Conservation (phyloP, 2,329 filamentous ascomycete genomes). For the Penicillium fuscoglaucum region DNA sequence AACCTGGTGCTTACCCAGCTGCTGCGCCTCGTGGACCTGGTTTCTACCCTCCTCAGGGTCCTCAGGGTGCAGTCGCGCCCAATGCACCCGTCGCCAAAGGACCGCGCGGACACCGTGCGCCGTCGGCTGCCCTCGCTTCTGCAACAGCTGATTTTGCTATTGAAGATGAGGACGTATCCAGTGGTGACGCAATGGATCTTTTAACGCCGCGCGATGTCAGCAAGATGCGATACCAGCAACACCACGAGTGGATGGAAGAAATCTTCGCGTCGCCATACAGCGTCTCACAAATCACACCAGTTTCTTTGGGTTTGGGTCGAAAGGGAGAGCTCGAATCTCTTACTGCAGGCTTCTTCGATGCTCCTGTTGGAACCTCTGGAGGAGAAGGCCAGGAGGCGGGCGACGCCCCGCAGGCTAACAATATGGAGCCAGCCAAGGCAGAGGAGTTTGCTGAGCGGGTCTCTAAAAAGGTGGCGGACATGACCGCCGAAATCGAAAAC, state of each 20-base stretch:
- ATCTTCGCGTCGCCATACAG: conserved; percentile 87
- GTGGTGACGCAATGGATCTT: conserved; percentile 86
- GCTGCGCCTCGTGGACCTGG: conserved; percentile 40
- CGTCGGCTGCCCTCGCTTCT: conserved; percentile 38
- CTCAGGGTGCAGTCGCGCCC: conserved; percentile 29
- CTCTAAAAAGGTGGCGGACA: conserved; percentile 67
- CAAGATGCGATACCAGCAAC: conserved; percentile 81
- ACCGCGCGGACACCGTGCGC: conserved; percentile 47
- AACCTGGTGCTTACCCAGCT: conserved; percentile 44
- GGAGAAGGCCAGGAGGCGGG: conserved; percentile 33
- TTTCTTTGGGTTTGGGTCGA: conserved; percentile 81
- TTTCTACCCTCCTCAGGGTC: conserved; percentile 35
- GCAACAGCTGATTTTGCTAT: conserved; percentile 53
- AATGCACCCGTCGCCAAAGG: conserved; percentile 32
- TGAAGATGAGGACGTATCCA: conserved; percentile 85
- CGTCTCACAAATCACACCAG: conserved; percentile 78
- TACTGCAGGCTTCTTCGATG: conserved; percentile 82
- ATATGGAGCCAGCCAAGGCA: conserved; percentile 72
- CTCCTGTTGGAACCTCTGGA: conserved; percentile 43
- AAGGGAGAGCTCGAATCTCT: conserved; percentile 78
- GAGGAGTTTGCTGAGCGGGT: conserved; percentile 82
- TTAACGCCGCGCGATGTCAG: conserved; percentile 89
- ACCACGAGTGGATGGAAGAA: conserved; percentile 99
- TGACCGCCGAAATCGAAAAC: conserved; percentile 77
- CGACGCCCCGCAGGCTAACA: conserved; percentile 51